phyloP scores from a whole-genome alignment of 1,284 basidiomycete genomes.

The Erythrobasidium hasegawianum region DNA sequence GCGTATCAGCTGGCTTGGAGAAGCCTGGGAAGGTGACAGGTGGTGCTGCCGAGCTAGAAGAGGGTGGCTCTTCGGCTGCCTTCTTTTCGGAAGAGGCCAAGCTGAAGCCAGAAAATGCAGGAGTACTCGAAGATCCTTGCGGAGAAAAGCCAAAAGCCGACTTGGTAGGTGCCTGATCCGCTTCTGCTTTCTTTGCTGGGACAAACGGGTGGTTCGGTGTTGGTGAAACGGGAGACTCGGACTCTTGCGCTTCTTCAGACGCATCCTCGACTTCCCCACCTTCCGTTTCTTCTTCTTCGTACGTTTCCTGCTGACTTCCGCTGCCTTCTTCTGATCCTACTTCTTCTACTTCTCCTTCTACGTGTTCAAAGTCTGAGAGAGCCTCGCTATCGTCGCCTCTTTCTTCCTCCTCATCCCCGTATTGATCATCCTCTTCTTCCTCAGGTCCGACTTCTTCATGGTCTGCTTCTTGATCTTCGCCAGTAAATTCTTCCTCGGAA shows the following conservation, averaged over 20 bases:
- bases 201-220: constrained; percentile 5
- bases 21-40: neutral
- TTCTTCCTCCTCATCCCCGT: constrained; percentile 30
- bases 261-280: constrained; percentile 12
- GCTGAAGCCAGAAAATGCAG: neutral
- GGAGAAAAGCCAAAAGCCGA: constrained; percentile 17
- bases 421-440: constrained; percentile 7
- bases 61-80: neutral
- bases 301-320: neutral
- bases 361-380: neutral
- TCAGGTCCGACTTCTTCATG: constrained; percentile 10
- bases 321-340: constrained; percentile 13
- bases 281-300: constrained; percentile 11
- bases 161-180: neutral
- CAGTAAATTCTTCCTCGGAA: neutral
- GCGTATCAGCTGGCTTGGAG: neutral
- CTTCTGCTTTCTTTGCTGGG: constrained; percentile 2
- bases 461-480: constrained; percentile 12
- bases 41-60: neutral
- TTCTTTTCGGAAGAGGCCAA: neutral
- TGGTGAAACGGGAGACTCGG: constrained; percentile 13
- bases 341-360: constrained; percentile 10
- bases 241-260: neutral
- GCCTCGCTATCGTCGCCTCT: constrained; percentile 3
- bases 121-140: neutral